Conservation (phyloP, 768 basidiomycete species). For the Xerocomus brunneocitrinus region DNA sequence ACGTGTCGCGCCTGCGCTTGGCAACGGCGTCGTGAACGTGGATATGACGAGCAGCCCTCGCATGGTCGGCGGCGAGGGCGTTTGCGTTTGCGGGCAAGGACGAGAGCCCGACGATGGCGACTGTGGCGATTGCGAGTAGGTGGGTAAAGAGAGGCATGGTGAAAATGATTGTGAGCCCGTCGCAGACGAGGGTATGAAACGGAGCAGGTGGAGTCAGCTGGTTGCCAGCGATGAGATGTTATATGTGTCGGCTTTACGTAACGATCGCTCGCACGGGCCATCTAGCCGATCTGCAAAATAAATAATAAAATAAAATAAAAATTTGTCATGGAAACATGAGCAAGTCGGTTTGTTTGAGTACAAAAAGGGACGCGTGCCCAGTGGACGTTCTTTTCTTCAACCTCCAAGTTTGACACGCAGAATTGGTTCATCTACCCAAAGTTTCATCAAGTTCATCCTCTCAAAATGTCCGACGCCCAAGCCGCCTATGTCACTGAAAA, state of each 20-base stretch:
- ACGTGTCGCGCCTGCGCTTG: slow-evolving; percentile 45
- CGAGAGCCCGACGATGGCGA: slow-evolving; percentile 53
- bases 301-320: slow-evolving; percentile 6
- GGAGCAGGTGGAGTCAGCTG: background rate
- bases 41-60: slow-evolving; percentile 40
- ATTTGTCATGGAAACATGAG: slow-evolving; percentile 43
- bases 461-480: slow-evolving; percentile 87
- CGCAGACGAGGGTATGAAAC: slow-evolving; percentile 10
- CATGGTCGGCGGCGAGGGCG: slow-evolving; percentile 34
- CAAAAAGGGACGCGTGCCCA: slow-evolving; percentile 35
- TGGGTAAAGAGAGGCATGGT: slow-evolving; percentile 22
- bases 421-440: slow-evolving; percentile 74
- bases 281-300: slow-evolving; percentile 3
- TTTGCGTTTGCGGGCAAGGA: slow-evolving; percentile 42
- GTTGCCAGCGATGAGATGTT: background rate
- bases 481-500: slow-evolving; percentile 79
- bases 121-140: slow-evolving; percentile 52
- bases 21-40: slow-evolving; percentile 44
- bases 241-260: slow-evolving; percentile 16
- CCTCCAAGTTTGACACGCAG: slow-evolving; percentile 81
- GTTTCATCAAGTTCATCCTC: slow-evolving; percentile 49
- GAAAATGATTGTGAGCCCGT: slow-evolving; percentile 18
- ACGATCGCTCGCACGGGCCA: slow-evolving; percentile 20
- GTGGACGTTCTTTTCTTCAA: slow-evolving; percentile 49
- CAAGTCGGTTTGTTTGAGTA: slow-evolving; percentile 26